phyloP scores from a whole-genome alignment of 176 grass and related monocot genomes.

The Oryza officinalis region DNA sequence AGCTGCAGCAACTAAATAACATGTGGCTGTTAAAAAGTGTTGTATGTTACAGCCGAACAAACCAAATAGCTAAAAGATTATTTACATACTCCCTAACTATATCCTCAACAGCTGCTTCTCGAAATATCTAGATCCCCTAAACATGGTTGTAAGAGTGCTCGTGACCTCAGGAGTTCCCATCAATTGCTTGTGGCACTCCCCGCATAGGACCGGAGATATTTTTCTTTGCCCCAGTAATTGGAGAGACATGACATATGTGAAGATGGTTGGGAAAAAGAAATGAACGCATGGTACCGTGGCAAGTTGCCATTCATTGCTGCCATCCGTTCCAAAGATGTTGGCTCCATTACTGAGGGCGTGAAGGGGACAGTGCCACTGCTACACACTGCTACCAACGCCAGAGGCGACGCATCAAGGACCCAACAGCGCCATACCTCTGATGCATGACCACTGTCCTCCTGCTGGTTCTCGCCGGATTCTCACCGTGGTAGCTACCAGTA shows the following conservation, averaged over 20 bases:
- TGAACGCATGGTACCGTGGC: background rate
- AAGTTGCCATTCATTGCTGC: background rate
- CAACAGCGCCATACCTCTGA: background rate
- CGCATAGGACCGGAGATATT: background rate
- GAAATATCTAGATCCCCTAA: too few species aligned
- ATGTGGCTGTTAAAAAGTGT: too few species aligned
- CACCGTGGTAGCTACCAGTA: background rate
- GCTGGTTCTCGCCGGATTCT: background rate
- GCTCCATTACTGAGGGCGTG: background rate
- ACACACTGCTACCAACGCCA: background rate
- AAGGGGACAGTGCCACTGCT: background rate
- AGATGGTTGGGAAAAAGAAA: constrained; percentile 2
- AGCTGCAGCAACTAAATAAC: too few species aligned
- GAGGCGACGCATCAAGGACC: background rate
- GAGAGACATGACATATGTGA: constrained; percentile 4
- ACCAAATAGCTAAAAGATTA: too few species aligned
- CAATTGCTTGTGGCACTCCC: background rate
- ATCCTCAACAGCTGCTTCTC: too few species aligned
- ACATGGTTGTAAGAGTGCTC: too few species aligned
- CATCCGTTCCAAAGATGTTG: background rate
- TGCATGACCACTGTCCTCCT: background rate
- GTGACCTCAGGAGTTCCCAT: too few species aligned
- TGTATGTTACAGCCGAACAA: too few species aligned
- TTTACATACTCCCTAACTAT: too few species aligned
- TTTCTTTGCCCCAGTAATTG: background rate